A percentile compares a stretch with the other conserved stretches of the same genome.
Evolutionary conservation across 768 basidiomycete genomes (phyloP).

Genomic region (Termitomyces heimii): DNA sequence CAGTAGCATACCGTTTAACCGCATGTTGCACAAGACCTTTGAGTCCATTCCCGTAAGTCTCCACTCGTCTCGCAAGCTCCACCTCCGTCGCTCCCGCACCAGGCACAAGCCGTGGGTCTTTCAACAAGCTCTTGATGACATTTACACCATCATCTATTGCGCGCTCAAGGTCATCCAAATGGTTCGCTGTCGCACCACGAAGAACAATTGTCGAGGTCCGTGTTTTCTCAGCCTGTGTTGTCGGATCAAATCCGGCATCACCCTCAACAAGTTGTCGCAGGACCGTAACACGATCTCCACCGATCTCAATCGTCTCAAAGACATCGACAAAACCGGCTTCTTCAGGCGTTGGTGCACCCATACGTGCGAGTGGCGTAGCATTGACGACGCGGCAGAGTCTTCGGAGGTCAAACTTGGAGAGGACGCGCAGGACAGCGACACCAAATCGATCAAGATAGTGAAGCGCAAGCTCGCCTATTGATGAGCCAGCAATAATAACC

Average conservation of each 20-base stretch:
- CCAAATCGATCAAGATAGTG: constrained; percentile 93
- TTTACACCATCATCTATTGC: constrained; percentile 89
- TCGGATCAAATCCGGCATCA: constrained; percentile 57
- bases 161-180: constrained; percentile 91
- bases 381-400: constrained; percentile 92
- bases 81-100: constrained; percentile 94
- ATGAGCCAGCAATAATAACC: constrained; percentile 47
- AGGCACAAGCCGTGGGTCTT: constrained; percentile 85
- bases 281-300: constrained; percentile 96
- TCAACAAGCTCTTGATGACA: constrained; percentile 43
- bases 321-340: constrained; percentile 93
- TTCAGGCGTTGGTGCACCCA: constrained; percentile 94
- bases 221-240: constrained; percentile 58
- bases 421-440: constrained; percentile 94
- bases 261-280: constrained; percentile 74
- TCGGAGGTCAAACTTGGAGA: constrained; percentile 97
- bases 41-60: constrained; percentile 65
- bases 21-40: neutral
- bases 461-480: constrained; percentile 90
- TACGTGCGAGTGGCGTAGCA: constrained; percentile 91
- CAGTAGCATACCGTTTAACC: neutral
- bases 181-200: constrained; percentile 91
- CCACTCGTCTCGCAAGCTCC: constrained; percentile 82
- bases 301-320: constrained; percentile 93
- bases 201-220: constrained; percentile 94